phyloP scores from a whole-genome alignment of 495 filamentous ascomycete genomes.

The Cercophora scortea region DNA sequence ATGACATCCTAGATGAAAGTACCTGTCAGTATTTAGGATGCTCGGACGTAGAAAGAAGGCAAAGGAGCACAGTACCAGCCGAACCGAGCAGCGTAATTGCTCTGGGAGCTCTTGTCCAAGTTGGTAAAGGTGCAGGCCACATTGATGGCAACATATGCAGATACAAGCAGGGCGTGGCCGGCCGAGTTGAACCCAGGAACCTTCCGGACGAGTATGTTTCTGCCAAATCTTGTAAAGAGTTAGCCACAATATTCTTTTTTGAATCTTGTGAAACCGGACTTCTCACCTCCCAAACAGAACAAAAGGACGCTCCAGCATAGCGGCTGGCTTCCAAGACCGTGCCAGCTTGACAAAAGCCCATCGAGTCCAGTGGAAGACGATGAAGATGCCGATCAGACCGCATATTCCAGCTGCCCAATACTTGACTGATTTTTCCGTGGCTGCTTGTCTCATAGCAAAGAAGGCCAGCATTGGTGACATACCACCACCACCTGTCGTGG shows the following conservation, averaged over 20 bases:
- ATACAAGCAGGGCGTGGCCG: constrained; percentile 41
- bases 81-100: constrained; percentile 31
- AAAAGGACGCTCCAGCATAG: constrained; percentile 16
- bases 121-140: constrained; percentile 39
- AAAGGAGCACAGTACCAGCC: constrained; percentile 37
- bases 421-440: constrained; percentile 26
- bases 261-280: background rate
- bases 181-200: constrained; percentile 43
- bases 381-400: constrained; percentile 42
- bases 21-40: background rate
- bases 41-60: background rate
- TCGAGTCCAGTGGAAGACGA: constrained; percentile 40
- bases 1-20: constrained; percentile 38
- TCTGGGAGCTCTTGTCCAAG: constrained; percentile 24
- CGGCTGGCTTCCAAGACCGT: constrained; percentile 7
- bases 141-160: constrained; percentile 44
- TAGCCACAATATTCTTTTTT: background rate
- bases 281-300: constrained; percentile 18
- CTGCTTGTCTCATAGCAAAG: constrained; percentile 19
- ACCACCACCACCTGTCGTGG: no score
- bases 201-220: constrained; percentile 37
- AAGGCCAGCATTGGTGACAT: constrained; percentile 9
- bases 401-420: constrained; percentile 38
- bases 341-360: constrained; percentile 19
- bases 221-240: constrained; percentile 16